Evolutionary conservation across 2,329 filamentous ascomycete species (phyloP), one percentile per base, ranked within the genome.

Genomic region (Metarhizium robertsii): DNA sequence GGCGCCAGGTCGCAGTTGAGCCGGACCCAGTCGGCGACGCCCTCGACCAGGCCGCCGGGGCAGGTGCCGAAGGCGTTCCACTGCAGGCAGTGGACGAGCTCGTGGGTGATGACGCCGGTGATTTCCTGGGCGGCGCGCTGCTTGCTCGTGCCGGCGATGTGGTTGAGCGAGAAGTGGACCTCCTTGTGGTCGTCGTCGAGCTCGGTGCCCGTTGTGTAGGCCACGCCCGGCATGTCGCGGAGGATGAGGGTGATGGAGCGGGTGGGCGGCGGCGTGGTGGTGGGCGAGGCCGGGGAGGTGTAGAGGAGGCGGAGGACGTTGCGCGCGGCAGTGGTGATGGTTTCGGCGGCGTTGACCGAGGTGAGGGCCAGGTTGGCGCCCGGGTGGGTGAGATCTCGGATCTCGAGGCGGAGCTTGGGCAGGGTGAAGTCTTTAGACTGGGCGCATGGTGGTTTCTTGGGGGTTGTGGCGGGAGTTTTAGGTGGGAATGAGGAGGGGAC

Each of bases 61-160:
- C 83, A 82, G 4, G 73, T 74, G 2, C 76, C 78, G 20, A 63
- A 74, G 2, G 78, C 87, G 62, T 90, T 86, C 71, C 89, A 87
- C 70, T 97, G 92, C 73, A 88, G 95, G 72, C 91, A 96, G 73
- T 97, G 94, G 14, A 97, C 92, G 59, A 96, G 85, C 72, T 97
- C 92, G 68, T 97, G 92, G 1, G 88, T 87, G 20, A 97, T 70
- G 0, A 97, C 91, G 45, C 94, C 94, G 18, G 81, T 73, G 57
- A 96, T 83, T 73, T 97, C 90, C 43, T 78, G 64, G 29, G 67
- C 60, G 13, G 73, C 71, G 51, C 78, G 77, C 11, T 71, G 62
- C 0, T 68, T 51, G 0, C 77, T 63, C 59, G 83, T 74, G 49
- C 66, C 62, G 47, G 73, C 65, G 61, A 96, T 84, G 74, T 96